Evolutionary conservation across 2,329 filamentous ascomycete species (phyloP).

Genomic region (Leptographium lundbergii): DNA sequence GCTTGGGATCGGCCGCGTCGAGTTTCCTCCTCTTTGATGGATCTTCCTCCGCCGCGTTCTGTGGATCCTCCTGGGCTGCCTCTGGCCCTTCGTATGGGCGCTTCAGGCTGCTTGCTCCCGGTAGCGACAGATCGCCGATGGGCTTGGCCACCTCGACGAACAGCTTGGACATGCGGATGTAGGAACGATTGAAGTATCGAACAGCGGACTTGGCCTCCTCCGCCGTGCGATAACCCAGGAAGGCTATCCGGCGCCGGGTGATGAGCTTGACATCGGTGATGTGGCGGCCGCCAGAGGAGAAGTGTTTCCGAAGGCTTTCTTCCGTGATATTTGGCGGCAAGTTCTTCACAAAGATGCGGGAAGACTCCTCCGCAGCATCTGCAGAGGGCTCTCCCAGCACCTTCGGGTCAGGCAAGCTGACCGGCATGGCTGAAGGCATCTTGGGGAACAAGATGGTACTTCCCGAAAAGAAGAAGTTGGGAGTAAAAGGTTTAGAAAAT

Average conservation of each 20-base stretch:
- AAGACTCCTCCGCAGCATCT: conserved; percentile 32
- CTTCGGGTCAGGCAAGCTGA: not conserved
- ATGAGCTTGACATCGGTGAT: conserved; percentile 92
- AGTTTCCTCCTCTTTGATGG: conserved; percentile 52
- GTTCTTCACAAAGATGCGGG: conserved; percentile 66
- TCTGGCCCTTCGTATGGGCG: conserved; percentile 5
- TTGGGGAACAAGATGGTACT: not conserved
- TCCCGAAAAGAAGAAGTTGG: not conserved
- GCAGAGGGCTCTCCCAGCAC: not conserved
- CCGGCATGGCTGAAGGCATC: conserved; percentile 2
- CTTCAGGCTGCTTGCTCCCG: conserved; percentile 12
- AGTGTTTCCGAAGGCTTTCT: conserved; percentile 79
- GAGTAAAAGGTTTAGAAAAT: not conserved
- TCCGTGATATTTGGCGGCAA: conserved; percentile 78
- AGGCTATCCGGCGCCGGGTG: conserved; percentile 80
- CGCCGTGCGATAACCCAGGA: conserved; percentile 80
- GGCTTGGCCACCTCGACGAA: conserved; percentile 77
- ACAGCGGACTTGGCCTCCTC: conserved; percentile 73
- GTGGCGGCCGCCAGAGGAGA: conserved; percentile 56
- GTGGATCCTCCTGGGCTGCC: not conserved
- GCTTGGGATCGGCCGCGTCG: conserved; percentile 55
- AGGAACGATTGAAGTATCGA: conserved; percentile 91
- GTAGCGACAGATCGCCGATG: conserved; percentile 29
- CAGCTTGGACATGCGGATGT: conserved; percentile 92
- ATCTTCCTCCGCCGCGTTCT: conserved; percentile 11